phyloP scores from a whole-genome alignment of 441 rosid genomes.

The Metrosideros polymorpha region DNA sequence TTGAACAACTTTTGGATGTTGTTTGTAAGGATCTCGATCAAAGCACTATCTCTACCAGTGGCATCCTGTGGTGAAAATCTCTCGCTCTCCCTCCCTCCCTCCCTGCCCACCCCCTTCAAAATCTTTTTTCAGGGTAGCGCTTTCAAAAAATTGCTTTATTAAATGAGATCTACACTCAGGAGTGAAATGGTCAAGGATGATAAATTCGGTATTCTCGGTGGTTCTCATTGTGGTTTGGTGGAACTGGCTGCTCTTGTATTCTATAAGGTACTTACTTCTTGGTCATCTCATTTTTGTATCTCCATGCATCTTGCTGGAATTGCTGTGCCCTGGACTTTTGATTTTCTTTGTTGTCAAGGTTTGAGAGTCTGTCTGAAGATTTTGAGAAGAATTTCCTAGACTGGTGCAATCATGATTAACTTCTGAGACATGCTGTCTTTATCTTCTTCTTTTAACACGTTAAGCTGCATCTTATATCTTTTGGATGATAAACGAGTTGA shows the following conservation, averaged over 20 bases:
- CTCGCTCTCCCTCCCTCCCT: neutral
- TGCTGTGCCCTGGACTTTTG: neutral
- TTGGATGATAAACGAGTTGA: neutral
- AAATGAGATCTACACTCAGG: constrained; percentile 29
- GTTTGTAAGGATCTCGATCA: constrained; percentile 87
- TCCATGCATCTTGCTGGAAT: neutral
- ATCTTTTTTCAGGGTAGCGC: neutral
- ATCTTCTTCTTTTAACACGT: neutral
- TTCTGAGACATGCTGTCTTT: neutral
- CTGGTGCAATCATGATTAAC: neutral
- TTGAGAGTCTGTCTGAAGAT: neutral
- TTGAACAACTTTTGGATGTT: constrained; percentile 75
- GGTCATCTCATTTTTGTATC: neutral
- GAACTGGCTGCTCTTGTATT: constrained; percentile 78
- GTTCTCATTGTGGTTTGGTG: constrained; percentile 56
- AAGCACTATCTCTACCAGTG: constrained; percentile 37
- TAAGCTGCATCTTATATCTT: neutral
- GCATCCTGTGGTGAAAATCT: constrained; percentile 37
- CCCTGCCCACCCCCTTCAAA: neutral
- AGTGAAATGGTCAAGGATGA: constrained; percentile 74
- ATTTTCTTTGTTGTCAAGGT: neutral
- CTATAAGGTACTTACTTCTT: constrained; percentile 41
- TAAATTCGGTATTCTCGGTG: constrained; percentile 55
- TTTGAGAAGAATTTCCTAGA: neutral
- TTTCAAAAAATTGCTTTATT: constrained; percentile 10